Conservation (phyloP, 2,329 filamentous ascomycete species). For the Cladosporium halotolerans region DNA sequence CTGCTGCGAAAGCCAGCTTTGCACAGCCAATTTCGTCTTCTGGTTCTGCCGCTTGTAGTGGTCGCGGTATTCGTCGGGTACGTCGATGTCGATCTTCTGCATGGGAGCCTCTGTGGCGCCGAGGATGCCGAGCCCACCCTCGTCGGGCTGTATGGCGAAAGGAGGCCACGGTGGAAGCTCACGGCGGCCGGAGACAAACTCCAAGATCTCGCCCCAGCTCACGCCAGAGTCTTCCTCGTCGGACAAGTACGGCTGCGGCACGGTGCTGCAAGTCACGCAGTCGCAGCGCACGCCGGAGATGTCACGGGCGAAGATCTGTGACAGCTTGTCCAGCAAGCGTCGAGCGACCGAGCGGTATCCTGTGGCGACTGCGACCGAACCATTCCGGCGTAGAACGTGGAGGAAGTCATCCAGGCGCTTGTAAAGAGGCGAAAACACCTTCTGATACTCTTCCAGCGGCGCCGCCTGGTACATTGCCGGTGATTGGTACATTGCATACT, state of each 20-base stretch:
- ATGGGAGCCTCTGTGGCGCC: constrained; percentile 51
- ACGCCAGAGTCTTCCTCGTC: constrained; percentile 60
- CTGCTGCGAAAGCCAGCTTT: constrained; percentile 81
- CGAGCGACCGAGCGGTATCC: constrained; percentile 93
- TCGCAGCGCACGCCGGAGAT: constrained; percentile 78
- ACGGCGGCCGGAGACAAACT: constrained; percentile 81
- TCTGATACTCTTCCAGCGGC: constrained; percentile 30
- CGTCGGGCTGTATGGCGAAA: constrained; percentile 61
- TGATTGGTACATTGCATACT: constrained; percentile 55
- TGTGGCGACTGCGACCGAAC: constrained; percentile 88
- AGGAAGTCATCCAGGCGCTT: constrained; percentile 81
- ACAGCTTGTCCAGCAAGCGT: constrained; percentile 78
- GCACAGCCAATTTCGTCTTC: constrained; percentile 85
- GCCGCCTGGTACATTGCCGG: constrained; percentile 38
- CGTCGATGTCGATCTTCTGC: constrained; percentile 85
- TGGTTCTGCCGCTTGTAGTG: constrained; percentile 89
- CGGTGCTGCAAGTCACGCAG: constrained; percentile 72
- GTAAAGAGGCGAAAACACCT: constrained; percentile 76
- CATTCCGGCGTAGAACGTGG: constrained; percentile 71
- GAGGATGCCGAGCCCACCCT: constrained; percentile 50
- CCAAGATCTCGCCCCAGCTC: constrained; percentile 92
- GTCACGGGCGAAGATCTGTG: constrained; percentile 90
- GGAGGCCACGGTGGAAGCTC: constrained; percentile 86
- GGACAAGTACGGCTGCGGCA: constrained; percentile 32
- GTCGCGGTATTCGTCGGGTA: constrained; percentile 86